Conservation (phyloP, 805 yeast species). For the Teunomyces tritomae region DNA sequence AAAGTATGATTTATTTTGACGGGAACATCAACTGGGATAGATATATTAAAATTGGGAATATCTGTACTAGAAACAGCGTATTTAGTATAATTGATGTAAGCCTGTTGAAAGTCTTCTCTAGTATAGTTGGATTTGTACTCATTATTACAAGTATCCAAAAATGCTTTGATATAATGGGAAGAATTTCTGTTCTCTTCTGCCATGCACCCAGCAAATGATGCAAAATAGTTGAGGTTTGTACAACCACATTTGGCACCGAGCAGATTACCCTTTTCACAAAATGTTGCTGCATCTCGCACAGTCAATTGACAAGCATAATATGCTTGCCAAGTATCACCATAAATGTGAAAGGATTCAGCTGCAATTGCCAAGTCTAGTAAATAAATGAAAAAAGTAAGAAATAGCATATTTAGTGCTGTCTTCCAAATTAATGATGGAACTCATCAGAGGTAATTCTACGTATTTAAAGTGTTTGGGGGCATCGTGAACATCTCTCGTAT, state of each 20-base stretch:
- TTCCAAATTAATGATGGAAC: no score
- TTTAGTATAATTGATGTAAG: neutral
- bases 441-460: no score
- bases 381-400: neutral
- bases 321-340: neutral
- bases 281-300: slow-evolving; percentile 5
- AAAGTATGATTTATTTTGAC: slow-evolving; percentile 16
- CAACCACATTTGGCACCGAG: slow-evolving; percentile 20
- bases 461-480: no score
- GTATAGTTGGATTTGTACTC: slow-evolving; percentile 15
- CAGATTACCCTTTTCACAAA: slow-evolving; percentile 1
- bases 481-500: no score
- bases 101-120: slow-evolving; percentile 11
- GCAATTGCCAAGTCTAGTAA: neutral
- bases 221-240: slow-evolving; percentile 22
- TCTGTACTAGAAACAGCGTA: neutral
- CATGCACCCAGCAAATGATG: slow-evolving; percentile 32
- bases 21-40: slow-evolving; percentile 13
- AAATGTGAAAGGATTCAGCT: neutral
- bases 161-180: neutral
- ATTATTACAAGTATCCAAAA: neutral
- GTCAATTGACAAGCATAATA: neutral
- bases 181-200: neutral
- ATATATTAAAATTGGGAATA: neutral
- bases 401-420: neutral